A percentile compares a stretch with the other conserved stretches of the same genome.
These are phyloP conservation scores for Mucor indicus DNA, from an alignment of 371 early-diverging fungal species.

Conservation along the genomic window DNA sequence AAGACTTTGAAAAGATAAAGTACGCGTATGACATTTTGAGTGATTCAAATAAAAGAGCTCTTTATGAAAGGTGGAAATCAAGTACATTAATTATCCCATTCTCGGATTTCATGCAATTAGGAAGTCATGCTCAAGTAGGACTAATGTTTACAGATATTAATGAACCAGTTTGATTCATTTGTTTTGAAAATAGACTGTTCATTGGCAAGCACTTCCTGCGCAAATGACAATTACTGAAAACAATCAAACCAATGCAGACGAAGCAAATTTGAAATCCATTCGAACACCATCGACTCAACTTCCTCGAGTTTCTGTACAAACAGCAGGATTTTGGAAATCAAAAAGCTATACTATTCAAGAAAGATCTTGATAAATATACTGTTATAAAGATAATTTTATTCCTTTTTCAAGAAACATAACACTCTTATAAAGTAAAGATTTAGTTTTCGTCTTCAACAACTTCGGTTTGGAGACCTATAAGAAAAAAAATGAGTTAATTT, in stretches of 20 bases:
- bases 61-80: slow-evolving; percentile 33
- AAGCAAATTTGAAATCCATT: neutral
- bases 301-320: too few relatives aligned
- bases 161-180: too few relatives aligned
- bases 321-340: too few relatives aligned
- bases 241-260: slow-evolving; percentile 1
- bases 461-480: slow-evolving; percentile 38
- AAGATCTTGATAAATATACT: too few relatives aligned
- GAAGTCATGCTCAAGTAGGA: slow-evolving; percentile 30
- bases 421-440: too few relatives aligned
- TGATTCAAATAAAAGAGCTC: slow-evolving; percentile 20
- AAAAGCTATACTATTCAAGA: too few relatives aligned
- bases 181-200: slow-evolving; percentile 38
- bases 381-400: too few relatives aligned
- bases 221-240: slow-evolving; percentile 17
- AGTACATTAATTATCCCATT: slow-evolving; percentile 32
- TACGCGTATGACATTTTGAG: slow-evolving; percentile 31
- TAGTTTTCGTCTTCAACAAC: slow-evolving; percentile 16
- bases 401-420: too few relatives aligned
- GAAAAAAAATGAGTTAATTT: slow-evolving; percentile 72
- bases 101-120: slow-evolving; percentile 22
- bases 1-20: slow-evolving; percentile 21
- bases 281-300: slow-evolving; percentile 8
- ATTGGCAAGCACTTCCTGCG: slow-evolving; percentile 33
- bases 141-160: too few relatives aligned